Percentiles rank a stretch among this genome's conserved stretches.
These are phyloP conservation scores for Nakaseomyces nivariensis DNA, from an alignment of 1,139 yeast species.

Conservation along the genomic window DNA sequence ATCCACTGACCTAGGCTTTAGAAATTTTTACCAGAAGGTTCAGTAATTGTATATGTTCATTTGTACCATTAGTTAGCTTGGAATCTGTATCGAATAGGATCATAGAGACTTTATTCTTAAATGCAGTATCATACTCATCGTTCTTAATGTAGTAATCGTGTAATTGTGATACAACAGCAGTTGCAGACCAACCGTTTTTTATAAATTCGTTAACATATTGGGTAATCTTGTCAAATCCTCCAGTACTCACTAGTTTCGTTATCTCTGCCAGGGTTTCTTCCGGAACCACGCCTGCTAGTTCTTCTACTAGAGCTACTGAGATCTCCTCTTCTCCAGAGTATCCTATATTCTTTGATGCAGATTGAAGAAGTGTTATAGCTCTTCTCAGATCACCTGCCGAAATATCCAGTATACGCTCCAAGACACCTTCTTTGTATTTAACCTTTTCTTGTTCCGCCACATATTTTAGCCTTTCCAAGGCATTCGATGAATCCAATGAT, in stretches of 20 bases:
- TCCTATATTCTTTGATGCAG: constrained; percentile 59
- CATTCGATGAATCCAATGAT: constrained; percentile 60
- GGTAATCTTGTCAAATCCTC: constrained; percentile 37
- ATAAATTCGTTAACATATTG: constrained; percentile 45
- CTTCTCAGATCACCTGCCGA: constrained; percentile 87
- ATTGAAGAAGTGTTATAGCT: constrained; percentile 84
- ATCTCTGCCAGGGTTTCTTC: constrained; percentile 40
- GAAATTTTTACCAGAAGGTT: constrained; percentile 57
- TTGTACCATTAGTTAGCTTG: constrained; percentile 73
- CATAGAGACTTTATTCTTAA: constrained; percentile 57
- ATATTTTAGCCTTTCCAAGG: constrained; percentile 52
- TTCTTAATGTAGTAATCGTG: constrained; percentile 64
- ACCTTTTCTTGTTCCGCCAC: constrained; percentile 46
- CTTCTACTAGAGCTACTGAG: constrained; percentile 39
- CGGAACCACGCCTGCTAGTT: constrained; percentile 82
- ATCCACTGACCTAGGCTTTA: constrained; percentile 11
- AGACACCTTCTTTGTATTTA: constrained; percentile 39
- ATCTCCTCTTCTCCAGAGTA: constrained; percentile 15
- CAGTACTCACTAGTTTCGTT: constrained; percentile 31
- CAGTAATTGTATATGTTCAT: constrained; percentile 77
- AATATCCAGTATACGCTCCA: constrained; percentile 53
- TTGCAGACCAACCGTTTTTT: constrained; percentile 79
- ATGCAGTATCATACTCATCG: constrained; percentile 41
- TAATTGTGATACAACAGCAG: constrained; percentile 66
- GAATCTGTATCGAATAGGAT: constrained; percentile 68